phyloP scores from a whole-genome alignment of 2,329 filamentous ascomycete genomes.

The Colletotrichum zoysiae region DNA sequence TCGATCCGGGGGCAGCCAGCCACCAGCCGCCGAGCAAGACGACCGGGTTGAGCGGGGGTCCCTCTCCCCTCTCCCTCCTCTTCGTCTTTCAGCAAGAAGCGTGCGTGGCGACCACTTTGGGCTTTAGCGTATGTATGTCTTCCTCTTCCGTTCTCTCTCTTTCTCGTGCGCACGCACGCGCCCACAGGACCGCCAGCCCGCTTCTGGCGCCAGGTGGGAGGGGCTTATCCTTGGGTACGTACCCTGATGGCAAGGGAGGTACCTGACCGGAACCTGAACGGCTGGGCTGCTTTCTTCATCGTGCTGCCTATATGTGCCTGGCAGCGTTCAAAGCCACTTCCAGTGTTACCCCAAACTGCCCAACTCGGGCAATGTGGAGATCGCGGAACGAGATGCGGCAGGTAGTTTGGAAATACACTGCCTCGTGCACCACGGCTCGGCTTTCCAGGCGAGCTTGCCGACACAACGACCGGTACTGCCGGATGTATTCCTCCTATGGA shows the following conservation, averaged over 20 bases:
- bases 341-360: conserved; percentile 28
- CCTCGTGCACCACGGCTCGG: not conserved
- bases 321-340: conserved; percentile 21
- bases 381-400: not conserved
- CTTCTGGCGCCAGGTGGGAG: conserved; percentile 25
- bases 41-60: not conserved
- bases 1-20: conserved; percentile 41
- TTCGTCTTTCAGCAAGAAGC: conserved; percentile 7
- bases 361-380: conserved; percentile 25
- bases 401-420: not conserved
- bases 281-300: not conserved
- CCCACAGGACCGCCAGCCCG: conserved; percentile 4
- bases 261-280: conserved; percentile 11
- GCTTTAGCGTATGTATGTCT: conserved; percentile 2
- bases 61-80: not conserved
- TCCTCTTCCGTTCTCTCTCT: not conserved
- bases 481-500: not conserved
- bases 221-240: conserved; percentile 3
- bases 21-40: conserved; percentile 18
- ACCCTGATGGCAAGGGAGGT: conserved; percentile 10
- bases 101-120: not conserved
- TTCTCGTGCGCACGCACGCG: not conserved
- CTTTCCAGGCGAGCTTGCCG: not conserved
- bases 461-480: not conserved
- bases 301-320: conserved; percentile 23